phyloP scores from a whole-genome alignment of 495 filamentous ascomycete genomes.

The Amniculicola lignicola region DNA sequence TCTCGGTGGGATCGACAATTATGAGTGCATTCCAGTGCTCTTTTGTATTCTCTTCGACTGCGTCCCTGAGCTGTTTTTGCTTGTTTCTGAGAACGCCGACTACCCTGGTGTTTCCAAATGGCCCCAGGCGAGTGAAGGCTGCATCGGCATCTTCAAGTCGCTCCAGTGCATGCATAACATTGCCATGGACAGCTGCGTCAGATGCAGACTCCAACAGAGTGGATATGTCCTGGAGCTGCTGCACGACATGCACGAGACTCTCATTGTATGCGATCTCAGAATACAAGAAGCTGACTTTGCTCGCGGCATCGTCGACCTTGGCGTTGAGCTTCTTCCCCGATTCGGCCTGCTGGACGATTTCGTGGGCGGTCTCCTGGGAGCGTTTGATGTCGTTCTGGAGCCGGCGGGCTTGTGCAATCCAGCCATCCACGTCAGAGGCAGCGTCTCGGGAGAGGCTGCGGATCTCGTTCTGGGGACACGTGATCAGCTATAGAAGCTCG shows the following conservation, averaged over 20 bases:
- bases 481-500: not conserved
- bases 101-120: conserved; percentile 36
- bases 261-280: conserved; percentile 75
- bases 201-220: conserved; percentile 40
- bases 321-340: conserved; percentile 57
- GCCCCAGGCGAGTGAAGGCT: conserved; percentile 36
- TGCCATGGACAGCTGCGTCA: conserved; percentile 36
- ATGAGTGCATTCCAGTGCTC: conserved; percentile 44
- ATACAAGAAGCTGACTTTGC: conserved; percentile 66
- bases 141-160: conserved; percentile 53
- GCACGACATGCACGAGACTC: conserved; percentile 60
- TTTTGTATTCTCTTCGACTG: conserved; percentile 35
- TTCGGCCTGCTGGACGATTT: conserved; percentile 71
- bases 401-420: conserved; percentile 77
- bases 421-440: conserved; percentile 73
- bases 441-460: conserved; percentile 67
- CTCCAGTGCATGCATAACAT: conserved; percentile 38
- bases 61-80: conserved; percentile 34
- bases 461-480: conserved; percentile 58
- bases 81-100: conserved; percentile 38
- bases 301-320: conserved; percentile 61
- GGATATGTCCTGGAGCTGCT: conserved; percentile 55
- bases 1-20: conserved; percentile 30
- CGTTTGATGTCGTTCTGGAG: conserved; percentile 78
- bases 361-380: conserved; percentile 66